These are phyloP conservation scores for Rutstroemia sp. DNA, from an alignment of 2,329 filamentous ascomycete genomes.

Conservation along the genomic window DNA sequence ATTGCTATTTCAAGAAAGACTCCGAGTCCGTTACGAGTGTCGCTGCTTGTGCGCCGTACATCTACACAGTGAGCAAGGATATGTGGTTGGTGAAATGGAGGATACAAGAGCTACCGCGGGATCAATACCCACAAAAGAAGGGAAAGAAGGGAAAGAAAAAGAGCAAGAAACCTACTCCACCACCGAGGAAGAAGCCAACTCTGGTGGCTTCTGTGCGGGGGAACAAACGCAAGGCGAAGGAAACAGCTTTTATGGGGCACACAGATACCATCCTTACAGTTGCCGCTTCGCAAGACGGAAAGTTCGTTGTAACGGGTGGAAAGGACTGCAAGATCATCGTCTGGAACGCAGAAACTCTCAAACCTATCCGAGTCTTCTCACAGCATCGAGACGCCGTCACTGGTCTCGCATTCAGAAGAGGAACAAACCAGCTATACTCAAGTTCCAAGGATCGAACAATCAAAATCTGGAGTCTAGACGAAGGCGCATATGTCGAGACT, in stretches of 20 bases:
- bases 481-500: slow-evolving; percentile 90
- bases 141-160: slow-evolving; percentile 35
- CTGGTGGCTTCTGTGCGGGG: slow-evolving; percentile 57
- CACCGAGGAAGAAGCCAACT: slow-evolving; percentile 53
- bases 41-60: slow-evolving; percentile 69
- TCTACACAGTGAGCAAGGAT: slow-evolving; percentile 87
- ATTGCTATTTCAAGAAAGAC: slow-evolving; percentile 72
- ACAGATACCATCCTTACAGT: slow-evolving; percentile 73
- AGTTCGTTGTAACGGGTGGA: slow-evolving; percentile 85
- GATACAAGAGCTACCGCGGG: slow-evolving; percentile 56
- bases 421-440: slow-evolving; percentile 88
- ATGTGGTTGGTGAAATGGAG: slow-evolving; percentile 83
- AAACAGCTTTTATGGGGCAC: slow-evolving; percentile 68
- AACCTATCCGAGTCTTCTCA: slow-evolving; percentile 74
- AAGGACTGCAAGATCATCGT: slow-evolving; percentile 78
- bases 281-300: slow-evolving; percentile 81
- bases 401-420: slow-evolving; percentile 75
- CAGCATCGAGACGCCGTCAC: slow-evolving; percentile 88
- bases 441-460: slow-evolving; percentile 86
- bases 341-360: slow-evolving; percentile 75
- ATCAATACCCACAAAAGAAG: slow-evolving; percentile 51
- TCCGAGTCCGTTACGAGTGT: slow-evolving; percentile 72
- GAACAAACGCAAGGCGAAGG: slow-evolving; percentile 49
- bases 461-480: slow-evolving; percentile 90
- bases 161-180: slow-evolving; percentile 49